A percentile compares a stretch with the other conserved stretches of the same genome.
phyloP scores from a whole-genome alignment of 768 basidiomycete genomes.

The Paxillus ammoniavirescens region DNA sequence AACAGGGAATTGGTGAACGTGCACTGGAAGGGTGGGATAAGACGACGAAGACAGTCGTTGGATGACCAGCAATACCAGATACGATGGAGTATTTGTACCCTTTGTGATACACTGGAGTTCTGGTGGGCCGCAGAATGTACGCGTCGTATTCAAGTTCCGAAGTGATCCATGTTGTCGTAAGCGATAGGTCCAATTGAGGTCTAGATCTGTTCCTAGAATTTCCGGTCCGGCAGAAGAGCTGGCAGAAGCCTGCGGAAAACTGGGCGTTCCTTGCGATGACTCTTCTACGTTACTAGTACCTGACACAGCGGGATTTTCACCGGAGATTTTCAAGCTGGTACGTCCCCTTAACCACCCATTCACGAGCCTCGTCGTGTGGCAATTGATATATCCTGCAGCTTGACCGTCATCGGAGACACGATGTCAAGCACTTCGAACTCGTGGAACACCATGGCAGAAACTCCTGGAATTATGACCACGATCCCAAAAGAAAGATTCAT shows the following conservation, averaged over 20 bases:
- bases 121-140: too few species aligned
- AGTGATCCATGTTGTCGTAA: neutral
- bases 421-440: too few species aligned
- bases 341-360: neutral
- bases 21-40: conserved; percentile 7
- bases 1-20: neutral
- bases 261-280: too few species aligned
- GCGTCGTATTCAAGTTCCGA: too few species aligned
- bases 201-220: too few species aligned
- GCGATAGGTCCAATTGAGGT: neutral
- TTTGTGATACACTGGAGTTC: neutral
- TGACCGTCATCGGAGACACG: too few species aligned
- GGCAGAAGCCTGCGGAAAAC: too few species aligned
- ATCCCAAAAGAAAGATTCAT: neutral
- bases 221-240: too few species aligned
- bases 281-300: too few species aligned
- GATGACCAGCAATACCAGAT: neutral
- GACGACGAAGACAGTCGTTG: neutral
- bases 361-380: too few species aligned
- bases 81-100: conserved; percentile 9
- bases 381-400: neutral
- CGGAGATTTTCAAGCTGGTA: conserved; percentile 1
- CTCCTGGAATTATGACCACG: too few species aligned
- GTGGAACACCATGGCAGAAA: too few species aligned
- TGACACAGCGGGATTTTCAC: neutral